Evolutionary conservation across 805 yeast species (phyloP).

Genomic region (Yarrowia divulgata): DNA sequence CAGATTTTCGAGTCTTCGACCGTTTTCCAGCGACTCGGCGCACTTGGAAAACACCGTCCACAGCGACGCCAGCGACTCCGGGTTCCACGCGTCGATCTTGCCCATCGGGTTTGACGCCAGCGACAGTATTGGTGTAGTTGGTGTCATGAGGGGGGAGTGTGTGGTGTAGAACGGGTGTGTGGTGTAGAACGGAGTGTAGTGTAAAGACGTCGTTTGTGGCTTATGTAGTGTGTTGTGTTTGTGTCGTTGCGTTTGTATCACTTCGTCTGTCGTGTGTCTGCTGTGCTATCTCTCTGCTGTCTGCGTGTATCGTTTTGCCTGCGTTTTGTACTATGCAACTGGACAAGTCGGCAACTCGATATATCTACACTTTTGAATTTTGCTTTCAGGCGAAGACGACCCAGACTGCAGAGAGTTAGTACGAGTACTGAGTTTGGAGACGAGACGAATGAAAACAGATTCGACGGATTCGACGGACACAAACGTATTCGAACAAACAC

Average conservation of each 20-base stretch:
- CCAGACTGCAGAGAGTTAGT: background rate
- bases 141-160: background rate
- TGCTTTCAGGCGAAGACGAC: background rate
- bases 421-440: too few species aligned
- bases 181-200: background rate
- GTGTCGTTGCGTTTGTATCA: background rate
- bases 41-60: conserved; percentile 52
- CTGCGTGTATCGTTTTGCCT: background rate
- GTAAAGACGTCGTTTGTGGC: background rate
- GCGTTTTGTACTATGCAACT: background rate
- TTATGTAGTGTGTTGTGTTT: background rate
- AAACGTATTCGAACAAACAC: too few species aligned
- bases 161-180: background rate
- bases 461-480: too few species aligned
- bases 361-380: conserved; percentile 29
- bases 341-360: background rate
- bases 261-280: background rate
- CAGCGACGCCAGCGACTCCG: conserved; percentile 43
- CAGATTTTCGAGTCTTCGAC: conserved; percentile 52
- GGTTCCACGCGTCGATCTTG: conserved; percentile 37
- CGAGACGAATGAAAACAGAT: too few species aligned
- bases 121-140: conserved; percentile 25
- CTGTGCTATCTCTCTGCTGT: background rate
- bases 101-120: conserved; percentile 33
- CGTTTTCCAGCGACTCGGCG: conserved; percentile 50